phyloP scores from a whole-genome alignment of 805 yeast species.

The Kregervanrija pseudodelftensis region DNA sequence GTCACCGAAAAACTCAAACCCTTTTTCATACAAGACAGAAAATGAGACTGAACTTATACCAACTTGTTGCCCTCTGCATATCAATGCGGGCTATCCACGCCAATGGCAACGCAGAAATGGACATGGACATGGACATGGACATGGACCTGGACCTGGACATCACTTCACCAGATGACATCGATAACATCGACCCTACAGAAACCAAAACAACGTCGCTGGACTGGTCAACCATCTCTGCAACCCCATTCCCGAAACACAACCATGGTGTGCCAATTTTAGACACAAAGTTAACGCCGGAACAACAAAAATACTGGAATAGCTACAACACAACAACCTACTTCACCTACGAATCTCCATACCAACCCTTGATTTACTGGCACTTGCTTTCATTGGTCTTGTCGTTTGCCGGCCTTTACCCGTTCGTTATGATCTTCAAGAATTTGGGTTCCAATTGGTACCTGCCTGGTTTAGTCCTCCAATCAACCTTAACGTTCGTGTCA shows the following conservation, averaged over 20 bases:
- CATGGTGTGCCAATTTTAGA: slow-evolving; percentile 76
- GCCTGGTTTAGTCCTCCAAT: slow-evolving; percentile 47
- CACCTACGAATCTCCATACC: slow-evolving; percentile 42
- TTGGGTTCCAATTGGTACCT: slow-evolving; percentile 52
- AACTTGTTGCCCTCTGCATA: not conserved
- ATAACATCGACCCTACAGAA: not conserved
- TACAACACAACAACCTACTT: slow-evolving; percentile 77
- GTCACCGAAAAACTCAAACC: too few species aligned
- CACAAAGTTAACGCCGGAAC: slow-evolving; percentile 62
- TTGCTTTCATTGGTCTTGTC: slow-evolving; percentile 35
- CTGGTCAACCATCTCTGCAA: slow-evolving; percentile 25
- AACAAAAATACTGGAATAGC: slow-evolving; percentile 65
- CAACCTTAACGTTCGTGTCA: slow-evolving; percentile 39
- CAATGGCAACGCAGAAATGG: not conserved
- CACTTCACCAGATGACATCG: too few species aligned
- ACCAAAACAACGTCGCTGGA: not conserved
- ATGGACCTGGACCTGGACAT: not conserved
- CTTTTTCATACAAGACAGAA: not conserved
- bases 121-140: slow-evolving; percentile 2
- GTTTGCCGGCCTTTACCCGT: slow-evolving; percentile 57
- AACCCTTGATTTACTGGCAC: slow-evolving; percentile 50
- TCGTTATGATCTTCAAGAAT: slow-evolving; percentile 56
- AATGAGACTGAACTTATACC: not conserved
- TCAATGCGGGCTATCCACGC: not conserved
- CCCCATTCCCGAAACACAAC: slow-evolving; percentile 41